Evolutionary conservation across 768 basidiomycete species (phyloP).

Genomic region (Serpula lacrymans): DNA sequence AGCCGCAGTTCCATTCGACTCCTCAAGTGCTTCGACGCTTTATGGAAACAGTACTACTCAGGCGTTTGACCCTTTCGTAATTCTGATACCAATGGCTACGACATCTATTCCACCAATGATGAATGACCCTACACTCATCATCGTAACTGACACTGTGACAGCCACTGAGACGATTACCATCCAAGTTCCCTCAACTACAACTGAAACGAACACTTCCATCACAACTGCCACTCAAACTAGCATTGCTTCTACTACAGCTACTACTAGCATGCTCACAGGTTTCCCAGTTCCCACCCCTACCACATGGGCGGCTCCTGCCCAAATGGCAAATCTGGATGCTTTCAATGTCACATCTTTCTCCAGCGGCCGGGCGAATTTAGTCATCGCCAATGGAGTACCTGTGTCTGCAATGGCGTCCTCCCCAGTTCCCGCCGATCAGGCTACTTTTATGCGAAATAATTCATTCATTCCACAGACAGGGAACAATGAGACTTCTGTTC

Average conservation of each 20-base stretch:
- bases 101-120: too few relatives aligned
- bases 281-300: conserved; percentile 7
- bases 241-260: conserved; percentile 9
- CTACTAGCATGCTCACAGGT: neutral
- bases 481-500: conserved; percentile 35
- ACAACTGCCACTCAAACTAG: conserved; percentile 8
- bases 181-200: conserved; percentile 1
- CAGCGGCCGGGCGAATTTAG: conserved; percentile 51
- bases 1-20: too few relatives aligned
- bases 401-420: conserved; percentile 26
- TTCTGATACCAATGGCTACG: too few relatives aligned
- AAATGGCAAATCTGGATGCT: conserved; percentile 54
- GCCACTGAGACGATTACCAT: conserved; percentile 9
- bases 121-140: too few relatives aligned
- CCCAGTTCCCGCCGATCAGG: conserved; percentile 10
- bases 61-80: too few relatives aligned
- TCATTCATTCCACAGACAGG: conserved; percentile 10
- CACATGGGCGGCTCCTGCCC: conserved; percentile 49
- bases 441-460: conserved; percentile 10
- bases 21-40: too few relatives aligned
- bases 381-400: conserved; percentile 50
- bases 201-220: conserved; percentile 7
- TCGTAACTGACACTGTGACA: conserved; percentile 11
- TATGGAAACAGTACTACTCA: too few relatives aligned
- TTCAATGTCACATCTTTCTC: conserved; percentile 61